These are phyloP conservation scores for Acacia melanoxylon DNA, from an alignment of 306 rosid species.

Conservation along the genomic window DNA sequence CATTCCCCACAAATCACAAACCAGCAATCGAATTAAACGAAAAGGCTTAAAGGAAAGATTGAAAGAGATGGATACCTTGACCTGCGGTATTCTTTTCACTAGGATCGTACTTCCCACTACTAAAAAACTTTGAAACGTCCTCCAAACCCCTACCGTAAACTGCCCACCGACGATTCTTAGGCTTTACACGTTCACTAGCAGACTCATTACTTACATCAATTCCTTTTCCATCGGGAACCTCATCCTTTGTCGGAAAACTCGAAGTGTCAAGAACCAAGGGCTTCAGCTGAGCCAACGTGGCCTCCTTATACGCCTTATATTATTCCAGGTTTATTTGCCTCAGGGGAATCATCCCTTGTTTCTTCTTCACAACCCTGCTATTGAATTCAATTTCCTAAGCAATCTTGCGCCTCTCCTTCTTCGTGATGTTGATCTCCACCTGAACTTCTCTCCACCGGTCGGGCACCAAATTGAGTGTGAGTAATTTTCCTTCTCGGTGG, in stretches of 20 bases:
- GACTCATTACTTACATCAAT: conserved; percentile 22
- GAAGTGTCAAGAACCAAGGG: conserved; percentile 63
- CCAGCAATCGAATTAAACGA: no score
- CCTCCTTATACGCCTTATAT: conserved; percentile 58
- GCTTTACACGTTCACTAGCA: conserved; percentile 53
- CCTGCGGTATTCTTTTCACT: no score
- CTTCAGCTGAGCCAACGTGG: conserved; percentile 63
- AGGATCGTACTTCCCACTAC: no score
- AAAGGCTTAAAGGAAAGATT: no score
- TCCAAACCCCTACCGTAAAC: no score
- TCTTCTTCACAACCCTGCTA: conserved; percentile 64
- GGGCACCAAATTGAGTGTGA: conserved; percentile 80
- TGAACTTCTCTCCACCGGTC: conserved; percentile 79
- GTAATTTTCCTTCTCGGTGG: no score
- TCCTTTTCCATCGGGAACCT: neutral
- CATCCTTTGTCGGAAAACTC: conserved; percentile 30
- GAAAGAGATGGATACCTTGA: no score
- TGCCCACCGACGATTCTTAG: conserved; percentile 87
- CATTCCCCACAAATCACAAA: no score
- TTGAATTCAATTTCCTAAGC: conserved; percentile 77
- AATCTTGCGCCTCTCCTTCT: conserved; percentile 79
- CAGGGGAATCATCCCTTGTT: conserved; percentile 56
- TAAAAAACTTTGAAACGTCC: no score
- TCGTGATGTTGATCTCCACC: conserved; percentile 78
- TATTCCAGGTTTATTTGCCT: conserved; percentile 65